Conservation (phyloP, 441 rosid genomes). For the Gossypium gossypioides region DNA sequence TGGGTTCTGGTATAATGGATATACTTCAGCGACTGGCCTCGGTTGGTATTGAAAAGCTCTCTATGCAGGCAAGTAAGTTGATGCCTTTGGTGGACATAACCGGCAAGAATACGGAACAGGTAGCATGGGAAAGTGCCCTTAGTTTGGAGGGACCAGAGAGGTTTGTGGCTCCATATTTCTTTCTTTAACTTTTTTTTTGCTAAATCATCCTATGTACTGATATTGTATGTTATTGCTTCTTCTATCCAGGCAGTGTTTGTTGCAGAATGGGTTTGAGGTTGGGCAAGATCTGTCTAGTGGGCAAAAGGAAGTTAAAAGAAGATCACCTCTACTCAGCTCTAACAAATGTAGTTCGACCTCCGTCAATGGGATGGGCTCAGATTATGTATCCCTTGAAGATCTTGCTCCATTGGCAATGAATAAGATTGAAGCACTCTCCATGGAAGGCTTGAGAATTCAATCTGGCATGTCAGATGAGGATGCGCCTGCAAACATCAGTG, state of each 20-base stretch:
- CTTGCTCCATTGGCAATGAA: constrained; percentile 93
- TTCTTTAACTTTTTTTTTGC: constrained; percentile 1
- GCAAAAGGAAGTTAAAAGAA: constrained; percentile 29
- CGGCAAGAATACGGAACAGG: constrained; percentile 82
- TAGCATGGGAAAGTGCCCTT: constrained; percentile 66
- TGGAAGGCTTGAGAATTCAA: constrained; percentile 85
- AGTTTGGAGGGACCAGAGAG: constrained; percentile 46
- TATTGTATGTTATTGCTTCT: constrained; percentile 18
- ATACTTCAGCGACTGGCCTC: constrained; percentile 66
- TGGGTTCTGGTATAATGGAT: constrained; percentile 76
- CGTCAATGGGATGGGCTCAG: constrained; percentile 35
- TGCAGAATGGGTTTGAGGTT: constrained; percentile 31
- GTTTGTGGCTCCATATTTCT: constrained; percentile 30
- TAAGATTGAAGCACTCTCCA: constrained; percentile 88
- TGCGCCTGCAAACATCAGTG: constrained; percentile 62
- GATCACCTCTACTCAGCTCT: constrained; percentile 31
- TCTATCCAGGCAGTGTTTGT: constrained; percentile 38
- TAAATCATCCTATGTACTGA: not conserved
- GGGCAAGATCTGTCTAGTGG: constrained; percentile 26
- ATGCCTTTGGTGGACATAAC: constrained; percentile 92
- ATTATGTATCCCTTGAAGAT: constrained; percentile 79
- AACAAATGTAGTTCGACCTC: constrained; percentile 30
- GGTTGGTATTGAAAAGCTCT: constrained; percentile 84
- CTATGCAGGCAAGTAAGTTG: constrained; percentile 82
- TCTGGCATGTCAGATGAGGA: constrained; percentile 66